These are phyloP conservation scores for Macadamia tetraphylla DNA, from an alignment of 164 flowering plant species.

Conservation along the genomic window DNA sequence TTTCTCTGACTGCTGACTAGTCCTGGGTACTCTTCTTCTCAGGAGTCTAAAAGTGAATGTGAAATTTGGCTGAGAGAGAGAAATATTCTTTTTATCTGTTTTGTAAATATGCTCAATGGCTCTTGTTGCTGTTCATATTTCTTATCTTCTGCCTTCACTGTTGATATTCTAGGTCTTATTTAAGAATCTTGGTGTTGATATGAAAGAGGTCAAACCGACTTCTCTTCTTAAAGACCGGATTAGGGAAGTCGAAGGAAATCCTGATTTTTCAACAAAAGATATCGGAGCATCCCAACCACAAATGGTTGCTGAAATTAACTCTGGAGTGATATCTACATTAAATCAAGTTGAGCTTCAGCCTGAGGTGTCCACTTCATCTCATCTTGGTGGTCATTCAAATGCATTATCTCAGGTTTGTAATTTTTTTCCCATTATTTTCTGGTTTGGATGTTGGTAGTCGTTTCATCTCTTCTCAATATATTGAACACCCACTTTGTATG, in stretches of 20 bases:
- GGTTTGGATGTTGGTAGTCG: background rate
- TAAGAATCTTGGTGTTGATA: conserved; percentile 77
- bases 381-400: conserved; percentile 49
- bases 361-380: conserved; percentile 57
- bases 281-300: conserved; percentile 60
- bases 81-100: background rate
- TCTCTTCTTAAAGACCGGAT: conserved; percentile 84
- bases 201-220: conserved; percentile 79
- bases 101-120: background rate
- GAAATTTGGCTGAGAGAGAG: too few species aligned
- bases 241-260: conserved; percentile 89
- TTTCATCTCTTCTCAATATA: too few species aligned
- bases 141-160: background rate
- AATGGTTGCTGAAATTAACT: conserved; percentile 56
- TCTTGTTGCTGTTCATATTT: too few species aligned
- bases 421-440: background rate
- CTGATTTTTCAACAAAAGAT: conserved; percentile 95
- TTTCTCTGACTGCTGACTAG: too few species aligned
- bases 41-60: too few species aligned
- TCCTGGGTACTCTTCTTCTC: too few species aligned
- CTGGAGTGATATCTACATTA: conserved; percentile 44
- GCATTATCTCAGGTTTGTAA: conserved; percentile 58
- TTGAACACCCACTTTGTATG: conserved; percentile 11
- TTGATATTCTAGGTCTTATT: conserved; percentile 63
- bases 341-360: conserved; percentile 74